A percentile compares a stretch with the other conserved stretches of the same genome.
phyloP scores from a whole-genome alignment of 352 stramenopile genomes.

The Phytophthora vignae region DNA sequence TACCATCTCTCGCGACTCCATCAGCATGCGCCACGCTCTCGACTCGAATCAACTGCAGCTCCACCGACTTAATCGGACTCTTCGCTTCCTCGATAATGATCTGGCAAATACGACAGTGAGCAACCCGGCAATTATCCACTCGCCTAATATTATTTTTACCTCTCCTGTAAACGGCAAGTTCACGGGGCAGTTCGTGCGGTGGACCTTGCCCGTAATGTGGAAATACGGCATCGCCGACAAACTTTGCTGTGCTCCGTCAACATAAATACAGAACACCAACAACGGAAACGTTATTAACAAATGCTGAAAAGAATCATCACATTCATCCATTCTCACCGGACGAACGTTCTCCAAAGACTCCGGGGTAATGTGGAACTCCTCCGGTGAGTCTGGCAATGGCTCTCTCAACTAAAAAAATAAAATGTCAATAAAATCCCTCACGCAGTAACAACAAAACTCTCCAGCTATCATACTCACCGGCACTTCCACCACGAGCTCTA shows the following conservation, averaged over 20 bases:
- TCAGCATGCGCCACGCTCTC: constrained; percentile 87
- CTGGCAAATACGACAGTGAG: constrained; percentile 30
- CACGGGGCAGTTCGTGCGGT: constrained; percentile 91
- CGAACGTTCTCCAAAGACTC: constrained; percentile 87
- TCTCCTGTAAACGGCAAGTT: constrained; percentile 91
- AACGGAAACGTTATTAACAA: constrained; percentile 9
- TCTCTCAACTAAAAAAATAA: constrained; percentile 50
- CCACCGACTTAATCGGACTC: constrained; percentile 85
- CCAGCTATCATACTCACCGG: constrained; percentile 44
- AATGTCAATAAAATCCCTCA: not conserved
- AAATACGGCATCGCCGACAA: constrained; percentile 76
- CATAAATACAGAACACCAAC: constrained; percentile 3
- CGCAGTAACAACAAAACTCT: not conserved
- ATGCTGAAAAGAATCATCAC: not conserved
- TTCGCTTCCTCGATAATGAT: constrained; percentile 83
- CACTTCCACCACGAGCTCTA: constrained; percentile 94
- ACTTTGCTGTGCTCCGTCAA: constrained; percentile 47
- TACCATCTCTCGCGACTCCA: constrained; percentile 83
- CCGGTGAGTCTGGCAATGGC: constrained; percentile 64
- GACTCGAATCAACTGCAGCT: constrained; percentile 92
- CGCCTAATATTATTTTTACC: constrained; percentile 36
- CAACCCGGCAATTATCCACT: not conserved
- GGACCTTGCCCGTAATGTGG: constrained; percentile 81
- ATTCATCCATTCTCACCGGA: constrained; percentile 34
- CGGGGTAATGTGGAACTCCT: constrained; percentile 86